A percentile compares a stretch with the other conserved stretches of the same genome.
phyloP scores from a whole-genome alignment of 345 rosid genomes.

The Salix dunnii region DNA sequence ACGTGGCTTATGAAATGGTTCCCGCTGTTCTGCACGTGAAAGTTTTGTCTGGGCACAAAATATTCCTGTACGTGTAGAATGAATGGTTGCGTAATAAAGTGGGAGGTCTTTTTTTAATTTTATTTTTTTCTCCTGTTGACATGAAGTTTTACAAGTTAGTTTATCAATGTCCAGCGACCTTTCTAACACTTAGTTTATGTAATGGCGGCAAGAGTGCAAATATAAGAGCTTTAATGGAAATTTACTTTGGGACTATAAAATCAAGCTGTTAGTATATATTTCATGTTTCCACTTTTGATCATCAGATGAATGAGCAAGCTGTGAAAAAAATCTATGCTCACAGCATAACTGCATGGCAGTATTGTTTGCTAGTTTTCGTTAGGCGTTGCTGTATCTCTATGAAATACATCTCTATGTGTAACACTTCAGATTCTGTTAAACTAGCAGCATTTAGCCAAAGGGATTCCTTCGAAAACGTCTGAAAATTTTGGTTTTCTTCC shows the following conservation, averaged over 20 bases:
- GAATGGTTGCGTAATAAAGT: neutral
- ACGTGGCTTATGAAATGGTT: neutral
- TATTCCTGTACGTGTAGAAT: neutral
- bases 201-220: neutral
- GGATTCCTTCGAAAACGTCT: no score
- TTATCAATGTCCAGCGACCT: neutral
- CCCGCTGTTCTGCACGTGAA: slow-evolving; percentile 7
- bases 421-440: no score
- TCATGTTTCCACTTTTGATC: neutral
- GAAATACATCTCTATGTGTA: no score
- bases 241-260: neutral
- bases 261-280: neutral
- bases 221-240: neutral
- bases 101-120: neutral
- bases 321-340: neutral
- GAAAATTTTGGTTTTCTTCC: no score
- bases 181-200: neutral
- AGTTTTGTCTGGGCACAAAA: neutral
- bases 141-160: neutral
- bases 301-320: neutral
- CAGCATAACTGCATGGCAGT: no score
- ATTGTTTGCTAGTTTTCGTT: no score
- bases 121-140: neutral
- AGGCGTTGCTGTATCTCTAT: no score
- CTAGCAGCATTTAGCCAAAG: no score